These are phyloP conservation scores for Perkinsus marinus DNA, from an alignment of 169 alveolate genomes.

Conservation along the genomic window DNA sequence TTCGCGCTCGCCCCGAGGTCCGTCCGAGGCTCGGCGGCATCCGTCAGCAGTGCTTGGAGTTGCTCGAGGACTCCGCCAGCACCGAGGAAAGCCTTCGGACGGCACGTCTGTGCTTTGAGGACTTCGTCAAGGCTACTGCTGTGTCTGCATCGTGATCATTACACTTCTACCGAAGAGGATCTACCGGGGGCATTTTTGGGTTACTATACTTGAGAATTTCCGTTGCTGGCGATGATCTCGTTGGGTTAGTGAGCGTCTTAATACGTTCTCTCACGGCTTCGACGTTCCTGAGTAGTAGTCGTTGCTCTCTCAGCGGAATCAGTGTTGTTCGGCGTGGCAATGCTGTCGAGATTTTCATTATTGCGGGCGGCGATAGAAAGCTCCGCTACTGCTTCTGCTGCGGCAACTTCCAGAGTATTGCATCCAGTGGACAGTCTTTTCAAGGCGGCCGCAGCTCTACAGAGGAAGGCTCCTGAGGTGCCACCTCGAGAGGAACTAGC, in stretches of 20 bases:
- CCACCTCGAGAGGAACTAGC: background rate
- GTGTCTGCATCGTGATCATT: background rate
- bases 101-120: background rate
- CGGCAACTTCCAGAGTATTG: background rate
- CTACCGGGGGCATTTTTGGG: background rate
- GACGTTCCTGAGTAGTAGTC: too few relatives aligned
- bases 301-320: too few relatives aligned
- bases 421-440: background rate
- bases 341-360: background rate
- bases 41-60: background rate
- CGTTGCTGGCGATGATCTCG: too few relatives aligned
- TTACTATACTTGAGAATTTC: background rate
- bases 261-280: too few relatives aligned
- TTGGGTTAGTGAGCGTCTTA: background rate
- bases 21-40: background rate
- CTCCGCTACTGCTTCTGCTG: background rate
- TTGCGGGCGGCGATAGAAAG: background rate
- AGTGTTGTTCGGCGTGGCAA: too few relatives aligned
- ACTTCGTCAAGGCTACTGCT: background rate
- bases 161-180: background rate
- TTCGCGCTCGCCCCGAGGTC: background rate
- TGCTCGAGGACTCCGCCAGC: background rate
- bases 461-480: background rate
- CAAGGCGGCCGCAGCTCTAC: background rate
- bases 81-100: background rate